phyloP scores from a whole-genome alignment of 352 stramenopile species.

The Phytophthora multivora region DNA sequence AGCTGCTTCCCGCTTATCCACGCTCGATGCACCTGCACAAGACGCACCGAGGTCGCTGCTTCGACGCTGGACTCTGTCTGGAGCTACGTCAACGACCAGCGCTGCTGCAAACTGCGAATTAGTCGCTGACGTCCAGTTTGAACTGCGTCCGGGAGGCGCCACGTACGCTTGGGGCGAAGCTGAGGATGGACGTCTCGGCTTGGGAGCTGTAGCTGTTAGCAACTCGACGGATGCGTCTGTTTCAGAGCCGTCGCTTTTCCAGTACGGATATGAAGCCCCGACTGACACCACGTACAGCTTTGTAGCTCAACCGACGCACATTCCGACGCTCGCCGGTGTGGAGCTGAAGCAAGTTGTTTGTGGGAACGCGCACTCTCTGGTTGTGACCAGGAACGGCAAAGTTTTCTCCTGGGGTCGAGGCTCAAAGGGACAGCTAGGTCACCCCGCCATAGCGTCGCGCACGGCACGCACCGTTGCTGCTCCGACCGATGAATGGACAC shows the following conservation, averaged over 20 bases:
- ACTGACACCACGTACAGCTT: slow-evolving; percentile 70
- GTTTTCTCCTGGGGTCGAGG: slow-evolving; percentile 73
- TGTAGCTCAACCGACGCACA: slow-evolving; percentile 41
- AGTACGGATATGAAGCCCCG: slow-evolving; percentile 73
- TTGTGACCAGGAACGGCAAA: slow-evolving; percentile 47
- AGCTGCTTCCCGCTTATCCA: slow-evolving; percentile 21
- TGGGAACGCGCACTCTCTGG: slow-evolving; percentile 58
- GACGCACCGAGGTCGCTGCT: neutral
- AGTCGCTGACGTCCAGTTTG: slow-evolving; percentile 50
- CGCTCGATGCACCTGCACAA: slow-evolving; percentile 3
- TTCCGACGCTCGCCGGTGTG: slow-evolving; percentile 51
- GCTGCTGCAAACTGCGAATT: slow-evolving; percentile 39
- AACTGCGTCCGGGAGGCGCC: slow-evolving; percentile 52
- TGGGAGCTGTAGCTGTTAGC: slow-evolving; percentile 33
- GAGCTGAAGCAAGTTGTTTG: slow-evolving; percentile 56
- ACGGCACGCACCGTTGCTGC: neutral
- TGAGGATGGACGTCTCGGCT: slow-evolving; percentile 59
- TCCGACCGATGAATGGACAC: slow-evolving; percentile 45
- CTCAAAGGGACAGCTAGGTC: slow-evolving; percentile 50
- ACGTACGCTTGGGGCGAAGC: slow-evolving; percentile 72
- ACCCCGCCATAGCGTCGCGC: slow-evolving; percentile 1
- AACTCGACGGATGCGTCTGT: neutral
- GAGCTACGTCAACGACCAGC: slow-evolving; percentile 7
- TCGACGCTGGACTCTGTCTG: slow-evolving; percentile 19
- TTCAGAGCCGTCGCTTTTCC: slow-evolving; percentile 28